These are phyloP conservation scores for Russula virescens DNA, from an alignment of 768 basidiomycete genomes.

Conservation along the genomic window DNA sequence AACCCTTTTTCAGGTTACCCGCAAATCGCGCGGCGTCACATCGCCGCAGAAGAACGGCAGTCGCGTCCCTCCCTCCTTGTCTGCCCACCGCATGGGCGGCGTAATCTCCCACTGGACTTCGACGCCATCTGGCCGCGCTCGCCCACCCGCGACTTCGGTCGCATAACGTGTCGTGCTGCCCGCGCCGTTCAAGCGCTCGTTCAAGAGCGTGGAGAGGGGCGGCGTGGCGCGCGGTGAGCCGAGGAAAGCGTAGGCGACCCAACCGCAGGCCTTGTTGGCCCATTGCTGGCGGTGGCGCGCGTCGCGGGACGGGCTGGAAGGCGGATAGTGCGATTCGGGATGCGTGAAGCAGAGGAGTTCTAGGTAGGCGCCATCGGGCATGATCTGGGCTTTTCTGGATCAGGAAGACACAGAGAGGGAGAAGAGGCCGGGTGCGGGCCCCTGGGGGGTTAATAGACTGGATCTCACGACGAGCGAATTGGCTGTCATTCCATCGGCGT, in stretches of 20 bases:
- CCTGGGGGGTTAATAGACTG: not conserved
- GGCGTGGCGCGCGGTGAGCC: constrained; percentile 38
- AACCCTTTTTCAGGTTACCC: constrained; percentile 41
- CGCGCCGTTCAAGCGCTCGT: constrained; percentile 38
- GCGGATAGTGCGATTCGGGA: constrained; percentile 48
- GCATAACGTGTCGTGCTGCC: constrained; percentile 38
- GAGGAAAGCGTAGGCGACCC: constrained; percentile 63
- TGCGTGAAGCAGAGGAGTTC: constrained; percentile 66
- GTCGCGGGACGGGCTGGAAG: constrained; percentile 39
- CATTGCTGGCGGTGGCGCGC: constrained; percentile 46
- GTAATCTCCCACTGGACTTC: constrained; percentile 55
- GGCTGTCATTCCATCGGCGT: constrained; percentile 54
- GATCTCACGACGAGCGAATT: constrained; percentile 56
- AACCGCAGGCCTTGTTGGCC: constrained; percentile 50
- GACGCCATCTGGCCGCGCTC: constrained; percentile 50
- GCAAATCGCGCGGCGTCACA: constrained; percentile 51
- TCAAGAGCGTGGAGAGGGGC: constrained; percentile 49
- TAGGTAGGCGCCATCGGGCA: constrained; percentile 56
- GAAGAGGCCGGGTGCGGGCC: too few species aligned
- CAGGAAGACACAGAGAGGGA: not conserved
- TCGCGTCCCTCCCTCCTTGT: constrained; percentile 29
- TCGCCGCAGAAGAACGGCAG: constrained; percentile 76
- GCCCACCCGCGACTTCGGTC: constrained; percentile 46
- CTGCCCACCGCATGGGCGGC: constrained; percentile 29
- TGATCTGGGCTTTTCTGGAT: constrained; percentile 34